Base-by-base conservation (phyloP, 306 rosid genomes). In the Acacia acuminata region DNA sequence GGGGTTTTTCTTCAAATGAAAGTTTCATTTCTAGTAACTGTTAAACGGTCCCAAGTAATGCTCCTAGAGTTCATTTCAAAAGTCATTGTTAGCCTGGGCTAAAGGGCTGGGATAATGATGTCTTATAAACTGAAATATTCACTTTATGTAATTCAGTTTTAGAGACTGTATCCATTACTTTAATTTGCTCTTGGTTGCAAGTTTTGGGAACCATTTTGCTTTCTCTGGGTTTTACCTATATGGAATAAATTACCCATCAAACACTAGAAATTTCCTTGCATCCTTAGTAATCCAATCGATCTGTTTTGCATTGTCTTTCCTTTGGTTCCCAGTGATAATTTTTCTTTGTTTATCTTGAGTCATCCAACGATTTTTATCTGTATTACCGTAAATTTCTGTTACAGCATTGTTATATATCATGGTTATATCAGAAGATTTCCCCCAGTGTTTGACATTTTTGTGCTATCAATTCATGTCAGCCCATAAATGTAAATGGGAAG, bases 211-310 rank as follows among this genome's bases (percentile, higher is more conserved):
- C 22, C 10, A 53, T 19, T 53, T 5, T 19, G 8, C 20, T 53
- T 53, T 53, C 24, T 19, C 24, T 17, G 10, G 24, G 60, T 53
- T 53, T 17, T 53, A 5, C 24, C 20, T 71, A 25, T 0, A 13
- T 11, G n/a, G 4, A 11, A 70, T 24, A 22, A n/a, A 71, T 13
- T 12, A 25, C 13, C 30, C 34, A 58, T 58, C 51, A 56, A 8
- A 75, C 17, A n/a, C 14, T 77, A 15, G 73, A 61, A 70, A 51
- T 43, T 75, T 66, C 76, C 61, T 69, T 82, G 56, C n/a, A 61
- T 17, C 65, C 74, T 61, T 60, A 34, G 47, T 34, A 60, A 24
- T 48, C 61, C 53, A 65, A 58, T 67, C 75, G 83, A 65, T 73
- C 86, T 73, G 61, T 20, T 55, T 20, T 55, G 11, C 25, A 20